Evolutionary conservation across 2,329 filamentous ascomycete genomes (phyloP).

Genomic region (Fusarium guadeloupense): DNA sequence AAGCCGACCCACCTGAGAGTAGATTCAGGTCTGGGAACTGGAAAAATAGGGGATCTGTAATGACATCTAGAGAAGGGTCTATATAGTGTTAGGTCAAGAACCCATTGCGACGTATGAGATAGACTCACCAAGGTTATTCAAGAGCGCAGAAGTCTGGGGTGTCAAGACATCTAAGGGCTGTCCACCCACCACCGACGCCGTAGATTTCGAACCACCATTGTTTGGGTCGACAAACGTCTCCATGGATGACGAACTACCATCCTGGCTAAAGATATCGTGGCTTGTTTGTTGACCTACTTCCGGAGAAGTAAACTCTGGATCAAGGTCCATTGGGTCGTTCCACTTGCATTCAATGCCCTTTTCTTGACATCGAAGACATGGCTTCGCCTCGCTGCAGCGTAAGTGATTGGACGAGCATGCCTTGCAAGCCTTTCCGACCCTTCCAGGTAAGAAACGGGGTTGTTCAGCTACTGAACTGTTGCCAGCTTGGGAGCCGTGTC

Average conservation of each 20-base stretch:
- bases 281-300: slow-evolving; percentile 7
- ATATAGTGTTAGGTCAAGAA: neutral
- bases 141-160: slow-evolving; percentile 13
- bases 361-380: slow-evolving; percentile 43
- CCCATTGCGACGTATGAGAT: rapidly evolving
- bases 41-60: slow-evolving; percentile 17
- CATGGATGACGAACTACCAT: neutral
- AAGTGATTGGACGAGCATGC: slow-evolving; percentile 45
- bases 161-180: slow-evolving; percentile 19
- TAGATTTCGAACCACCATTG: neutral
- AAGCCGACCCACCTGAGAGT: slow-evolving; percentile 24
- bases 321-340: slow-evolving; percentile 20
- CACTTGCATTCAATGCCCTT: slow-evolving; percentile 43
- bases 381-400: slow-evolving; percentile 45
- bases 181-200: slow-evolving; percentile 8
- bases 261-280: slow-evolving; percentile 3
- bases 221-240: neutral
- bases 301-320: slow-evolving; percentile 23
- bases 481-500: slow-evolving; percentile 30
- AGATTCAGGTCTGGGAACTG: slow-evolving; percentile 35
- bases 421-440: slow-evolving; percentile 42
- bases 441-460: slow-evolving; percentile 27
- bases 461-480: slow-evolving; percentile 7
- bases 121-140: slow-evolving; percentile 20
- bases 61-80: slow-evolving; percentile 14